Evolutionary conservation across 1,284 basidiomycete genomes (phyloP), one percentile per base, ranked within the genome.

Genomic region (Mycena sp.): DNA sequence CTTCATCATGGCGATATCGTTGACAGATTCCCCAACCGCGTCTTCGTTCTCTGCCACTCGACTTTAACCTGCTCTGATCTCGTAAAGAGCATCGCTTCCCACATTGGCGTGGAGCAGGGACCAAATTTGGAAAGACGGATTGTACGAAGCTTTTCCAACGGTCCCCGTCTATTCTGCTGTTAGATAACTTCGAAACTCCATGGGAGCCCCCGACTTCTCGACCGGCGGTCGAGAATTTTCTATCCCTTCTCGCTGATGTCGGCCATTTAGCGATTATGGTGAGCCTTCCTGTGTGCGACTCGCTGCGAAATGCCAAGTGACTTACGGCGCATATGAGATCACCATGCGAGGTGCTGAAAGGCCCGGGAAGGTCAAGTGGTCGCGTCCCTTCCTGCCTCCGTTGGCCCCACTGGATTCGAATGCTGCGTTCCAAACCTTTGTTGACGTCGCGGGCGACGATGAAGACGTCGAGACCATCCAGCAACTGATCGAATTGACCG

Each of bases 311-410:
- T 14, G 17, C 6, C 12, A 19, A 14, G 26, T 17, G 14, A 35
- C 51, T 17, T 6, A 21, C n/a, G n/a, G n/a, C n/a, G n/a, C n/a
- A 26, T 26, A 9, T 37, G 7, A 60, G 58, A 26, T 60, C 11
- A 77, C 75, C 0, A 67, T 75, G 61, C 72, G 76, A 5, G 76
- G 76, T n/a, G 71, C 73, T n/a, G 72, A 75, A 51, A 58, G 68
- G 32, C 74, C 75, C 6, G 54, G 65, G 10, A 64, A 70, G 3
- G 67, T 72, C 9, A 41, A 60, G 25, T 74, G 73, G 73, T 61
- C 68, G 3, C 48, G 67, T 17, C 55, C 58, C 16, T 60, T 69
- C 19, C 41, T 74, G 19, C 68, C 73, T 11, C 69, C 73, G 11
- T 56, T 76, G 0, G 58, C 65, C 43, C 71, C 72, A 14, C 58